Evolutionary conservation across 2,329 filamentous ascomycete genomes (phyloP), one percentile per base, ranked within the genome.

Genomic region (Passalora sequoiae): DNA sequence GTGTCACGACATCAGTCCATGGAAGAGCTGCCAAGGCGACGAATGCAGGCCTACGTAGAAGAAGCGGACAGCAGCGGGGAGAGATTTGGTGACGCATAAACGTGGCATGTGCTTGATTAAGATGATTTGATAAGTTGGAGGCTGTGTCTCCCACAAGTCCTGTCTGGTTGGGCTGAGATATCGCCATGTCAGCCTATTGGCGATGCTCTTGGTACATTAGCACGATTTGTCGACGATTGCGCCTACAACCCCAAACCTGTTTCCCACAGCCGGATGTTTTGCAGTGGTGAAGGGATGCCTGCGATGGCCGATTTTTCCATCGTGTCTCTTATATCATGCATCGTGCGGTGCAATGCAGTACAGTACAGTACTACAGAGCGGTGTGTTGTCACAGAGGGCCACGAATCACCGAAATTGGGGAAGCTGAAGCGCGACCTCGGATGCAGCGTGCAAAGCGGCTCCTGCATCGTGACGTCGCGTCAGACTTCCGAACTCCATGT

Each of bases 21-120:
- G 53, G 49, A 54, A 36, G 44, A 53, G 16, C 38, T 54, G 13
- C 40, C 43, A 30, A 40, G 47, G 33, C 28, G 40, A 12, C 30
- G 39, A n/a, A 19, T 15, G 16, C 56, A 60, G 47, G 45, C 57
- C 17, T 59, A 56, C 46, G 56, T 57, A 13, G 57, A 60, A 40
- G 49, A 51, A 46, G 44, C 46, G 9, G 32, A 52, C 25, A 44
- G 31, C 20, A 40, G 32, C 35, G 44, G 46, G 25, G 48, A 39
- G 13, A 42, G 27, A 31, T 37, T 28, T 25, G 13, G 38, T 28
- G 48, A 46, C 32, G 47, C 32, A 37, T 46, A 46, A 41, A 43
- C 43, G 22, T 36, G 27, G 40, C 25, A 38, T 27, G 35, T n/a
- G 38, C 30, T 15, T 13, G 9, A 19, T 38, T 7, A 27, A 12